phyloP scores from a whole-genome alignment of 805 yeast genomes.

The Candida golubevii region DNA sequence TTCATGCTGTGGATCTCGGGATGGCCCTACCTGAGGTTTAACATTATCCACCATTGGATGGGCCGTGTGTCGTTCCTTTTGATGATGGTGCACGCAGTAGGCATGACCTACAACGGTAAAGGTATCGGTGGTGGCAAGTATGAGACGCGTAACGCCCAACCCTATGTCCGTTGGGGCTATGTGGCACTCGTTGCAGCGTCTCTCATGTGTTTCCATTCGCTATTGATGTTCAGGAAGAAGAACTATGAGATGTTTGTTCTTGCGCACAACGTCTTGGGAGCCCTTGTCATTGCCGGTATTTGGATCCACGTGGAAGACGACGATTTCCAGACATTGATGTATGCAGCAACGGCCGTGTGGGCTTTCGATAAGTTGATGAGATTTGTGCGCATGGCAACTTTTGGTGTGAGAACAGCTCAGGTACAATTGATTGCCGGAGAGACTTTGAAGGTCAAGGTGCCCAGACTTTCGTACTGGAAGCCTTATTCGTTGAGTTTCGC shows the following conservation, averaged over 20 bases:
- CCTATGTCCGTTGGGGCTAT: constrained; percentile 33
- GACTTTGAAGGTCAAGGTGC: constrained; percentile 44
- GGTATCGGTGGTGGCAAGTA: constrained; percentile 27
- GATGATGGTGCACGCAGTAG: constrained; percentile 47
- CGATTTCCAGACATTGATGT: constrained; percentile 32
- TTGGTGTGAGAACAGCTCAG: constrained; percentile 37
- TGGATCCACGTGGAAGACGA: constrained; percentile 58
- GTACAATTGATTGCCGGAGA: constrained; percentile 40
- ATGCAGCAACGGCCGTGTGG: constrained; percentile 38
- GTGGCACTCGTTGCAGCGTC: constrained; percentile 33
- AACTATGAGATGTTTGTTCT: constrained; percentile 54
- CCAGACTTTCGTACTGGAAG: constrained; percentile 47
- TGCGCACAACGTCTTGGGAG: constrained; percentile 39
- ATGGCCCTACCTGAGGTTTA: constrained; percentile 56
- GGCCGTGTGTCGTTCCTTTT: constrained; percentile 50
- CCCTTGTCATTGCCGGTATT: constrained; percentile 47
- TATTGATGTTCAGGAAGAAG: constrained; percentile 46
- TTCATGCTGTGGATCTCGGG: constrained; percentile 61
- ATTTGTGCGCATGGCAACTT: constrained; percentile 26
- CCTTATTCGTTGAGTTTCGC: constrained; percentile 54
- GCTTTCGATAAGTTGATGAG: constrained; percentile 37
- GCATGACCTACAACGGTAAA: constrained; percentile 32
- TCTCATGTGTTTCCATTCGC: constrained; percentile 44
- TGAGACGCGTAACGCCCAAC: constrained; percentile 24
- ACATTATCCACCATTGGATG: constrained; percentile 62